These are phyloP conservation scores for Hypsizygus marmoreus DNA, from an alignment of 768 basidiomycete species.

Conservation along the genomic window DNA sequence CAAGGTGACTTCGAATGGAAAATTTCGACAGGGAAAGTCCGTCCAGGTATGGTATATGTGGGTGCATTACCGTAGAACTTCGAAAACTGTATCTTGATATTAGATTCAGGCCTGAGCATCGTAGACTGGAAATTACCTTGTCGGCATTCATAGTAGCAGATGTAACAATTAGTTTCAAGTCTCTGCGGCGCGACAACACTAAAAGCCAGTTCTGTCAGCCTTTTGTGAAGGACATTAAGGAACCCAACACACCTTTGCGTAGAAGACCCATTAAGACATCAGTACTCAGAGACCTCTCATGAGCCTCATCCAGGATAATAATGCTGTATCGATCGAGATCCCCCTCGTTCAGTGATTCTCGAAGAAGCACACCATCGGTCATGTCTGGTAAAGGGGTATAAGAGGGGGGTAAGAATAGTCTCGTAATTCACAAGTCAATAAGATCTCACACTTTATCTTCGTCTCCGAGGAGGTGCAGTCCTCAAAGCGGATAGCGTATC, in stretches of 20 bases:
- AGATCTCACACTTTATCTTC: slow-evolving; percentile 84
- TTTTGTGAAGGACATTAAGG: background rate
- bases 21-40: slow-evolving; percentile 97
- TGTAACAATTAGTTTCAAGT: slow-evolving; percentile 95
- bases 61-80: slow-evolving; percentile 94
- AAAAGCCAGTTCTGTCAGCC: slow-evolving; percentile 8
- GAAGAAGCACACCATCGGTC: slow-evolving; percentile 98
- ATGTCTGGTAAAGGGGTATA: too few relatives aligned
- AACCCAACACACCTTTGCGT: slow-evolving; percentile 75
- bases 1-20: slow-evolving; percentile 97
- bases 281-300: slow-evolving; percentile 95
- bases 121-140: slow-evolving; percentile 59
- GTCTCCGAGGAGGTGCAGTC: slow-evolving; percentile 94
- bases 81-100: slow-evolving; percentile 70
- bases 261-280: slow-evolving; percentile 98
- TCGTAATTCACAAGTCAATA: background rate
- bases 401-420: background rate
- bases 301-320: slow-evolving; percentile 98
- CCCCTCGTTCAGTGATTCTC: slow-evolving; percentile 98
- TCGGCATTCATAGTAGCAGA: slow-evolving; percentile 99
- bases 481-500: slow-evolving; percentile 98
- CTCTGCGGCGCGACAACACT: slow-evolving; percentile 88
- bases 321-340: slow-evolving; percentile 96
- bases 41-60: slow-evolving; percentile 85
- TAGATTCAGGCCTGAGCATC: background rate